A percentile compares a stretch with the other conserved stretches of the same genome.
Evolutionary conservation across 2,329 filamentous ascomycete species (phyloP).

Genomic region (Tolypocladium sp.): DNA sequence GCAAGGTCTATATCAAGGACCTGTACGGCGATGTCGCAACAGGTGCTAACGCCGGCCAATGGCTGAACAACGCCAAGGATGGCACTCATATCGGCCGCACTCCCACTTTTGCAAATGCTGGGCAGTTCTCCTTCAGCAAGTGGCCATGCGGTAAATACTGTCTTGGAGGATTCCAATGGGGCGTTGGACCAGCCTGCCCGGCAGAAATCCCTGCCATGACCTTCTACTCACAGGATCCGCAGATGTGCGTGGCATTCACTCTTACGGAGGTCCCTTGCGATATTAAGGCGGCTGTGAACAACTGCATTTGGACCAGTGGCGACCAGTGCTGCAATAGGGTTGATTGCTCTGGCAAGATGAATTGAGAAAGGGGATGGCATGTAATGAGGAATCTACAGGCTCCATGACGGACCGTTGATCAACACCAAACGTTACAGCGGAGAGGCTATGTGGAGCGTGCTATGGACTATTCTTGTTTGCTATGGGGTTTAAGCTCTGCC

Average conservation of each 20-base stretch:
- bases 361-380: neutral
- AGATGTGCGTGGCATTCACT: slow-evolving; percentile 7
- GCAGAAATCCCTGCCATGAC: slow-evolving; percentile 7
- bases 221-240: slow-evolving; percentile 7
- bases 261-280: slow-evolving; percentile 11
- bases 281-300: slow-evolving; percentile 6
- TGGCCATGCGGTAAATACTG: slow-evolving; percentile 11
- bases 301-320: slow-evolving; percentile 8
- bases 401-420: neutral
- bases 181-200: slow-evolving; percentile 8
- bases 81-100: slow-evolving; percentile 7
- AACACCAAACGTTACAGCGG: too few species aligned
- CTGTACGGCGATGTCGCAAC: slow-evolving; percentile 7
- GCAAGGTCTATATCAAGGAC: slow-evolving; percentile 6
- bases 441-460: too few species aligned
- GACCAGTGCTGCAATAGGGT: slow-evolving; percentile 7
- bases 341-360: slow-evolving; percentile 2
- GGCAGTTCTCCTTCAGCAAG: slow-evolving; percentile 10
- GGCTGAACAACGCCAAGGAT: slow-evolving; percentile 8
- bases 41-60: slow-evolving; percentile 6
- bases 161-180: slow-evolving; percentile 6
- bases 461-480: too few species aligned
- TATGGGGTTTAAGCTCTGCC: too few species aligned
- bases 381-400: too few species aligned
- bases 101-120: slow-evolving; percentile 4